phyloP scores from a whole-genome alignment of 345 rosid species.

The Euphorbia tirucalli region DNA sequence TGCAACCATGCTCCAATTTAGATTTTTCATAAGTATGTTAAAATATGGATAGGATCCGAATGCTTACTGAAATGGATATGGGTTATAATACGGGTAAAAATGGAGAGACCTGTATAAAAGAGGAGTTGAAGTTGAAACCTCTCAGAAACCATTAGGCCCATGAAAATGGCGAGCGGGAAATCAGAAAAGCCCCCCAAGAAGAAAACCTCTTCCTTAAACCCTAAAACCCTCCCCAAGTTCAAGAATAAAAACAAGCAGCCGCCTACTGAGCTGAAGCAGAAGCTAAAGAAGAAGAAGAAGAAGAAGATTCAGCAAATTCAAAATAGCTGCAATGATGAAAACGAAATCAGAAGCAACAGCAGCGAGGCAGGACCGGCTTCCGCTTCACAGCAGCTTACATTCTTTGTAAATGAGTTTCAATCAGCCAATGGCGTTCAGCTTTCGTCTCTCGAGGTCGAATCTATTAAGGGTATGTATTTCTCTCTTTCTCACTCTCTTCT shows the following conservation, averaged over 20 bases:
- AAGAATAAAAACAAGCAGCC: constrained; percentile 14
- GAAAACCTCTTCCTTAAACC: not conserved
- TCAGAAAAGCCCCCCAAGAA: not conserved
- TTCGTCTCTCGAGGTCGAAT: constrained; percentile 69
- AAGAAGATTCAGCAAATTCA: not conserved
- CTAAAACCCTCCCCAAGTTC: constrained; percentile 4
- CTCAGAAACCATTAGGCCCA: not conserved
- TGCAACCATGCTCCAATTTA: too few relatives aligned
- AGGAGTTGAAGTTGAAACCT: not conserved
- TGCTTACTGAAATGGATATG: not conserved
- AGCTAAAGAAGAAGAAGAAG: constrained; percentile 7
- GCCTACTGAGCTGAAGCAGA: not conserved
- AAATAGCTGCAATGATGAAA: not conserved
- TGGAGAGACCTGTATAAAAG: not conserved
- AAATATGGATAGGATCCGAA: too few relatives aligned
- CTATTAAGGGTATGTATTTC: constrained; percentile 46
- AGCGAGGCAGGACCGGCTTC: constrained; percentile 21
- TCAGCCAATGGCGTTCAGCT: constrained; percentile 57
- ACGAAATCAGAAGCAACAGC: not conserved
- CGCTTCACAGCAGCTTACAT: constrained; percentile 48
- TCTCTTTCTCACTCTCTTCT: too few relatives aligned
- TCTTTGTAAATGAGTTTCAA: constrained; percentile 49
- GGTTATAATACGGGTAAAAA: not conserved
- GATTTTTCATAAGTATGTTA: too few relatives aligned
- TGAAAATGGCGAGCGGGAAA: constrained; percentile 24